Percentiles rank a stretch among this genome's conserved stretches.
Conservation (phyloP, 129 eudicot genomes). For the Lactuca sativa region DNA sequence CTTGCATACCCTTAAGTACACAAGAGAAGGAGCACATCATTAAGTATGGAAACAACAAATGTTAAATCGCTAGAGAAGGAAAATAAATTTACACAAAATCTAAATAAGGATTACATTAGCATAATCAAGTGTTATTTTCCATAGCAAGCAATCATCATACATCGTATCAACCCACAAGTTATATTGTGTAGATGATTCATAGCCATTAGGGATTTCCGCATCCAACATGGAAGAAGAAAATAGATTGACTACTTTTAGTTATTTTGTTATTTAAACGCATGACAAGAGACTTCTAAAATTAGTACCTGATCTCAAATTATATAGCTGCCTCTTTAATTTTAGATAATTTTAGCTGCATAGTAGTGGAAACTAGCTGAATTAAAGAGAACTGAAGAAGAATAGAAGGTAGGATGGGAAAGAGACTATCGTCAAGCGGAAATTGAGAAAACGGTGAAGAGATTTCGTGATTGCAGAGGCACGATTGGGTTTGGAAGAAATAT, state of each 20-base stretch:
- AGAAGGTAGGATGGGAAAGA: neutral
- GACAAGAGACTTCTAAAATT: neutral
- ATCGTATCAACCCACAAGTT: conserved; percentile 3
- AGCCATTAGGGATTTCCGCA: conserved; percentile 1
- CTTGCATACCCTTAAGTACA: neutral
- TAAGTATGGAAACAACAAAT: conserved; percentile 8
- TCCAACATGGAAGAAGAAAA: neutral
- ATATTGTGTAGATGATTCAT: neutral
- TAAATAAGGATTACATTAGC: neutral
- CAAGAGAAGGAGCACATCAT: conserved; percentile 1
- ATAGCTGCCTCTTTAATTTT: neutral
- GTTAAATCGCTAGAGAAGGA: neutral
- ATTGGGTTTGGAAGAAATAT: conserved; percentile 23
- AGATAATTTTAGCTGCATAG: neutral
- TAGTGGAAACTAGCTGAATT: neutral
- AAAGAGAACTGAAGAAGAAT: conserved; percentile 17
- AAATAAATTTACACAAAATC: neutral
- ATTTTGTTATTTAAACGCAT: neutral
- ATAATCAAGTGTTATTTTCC: neutral
- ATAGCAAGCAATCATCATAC: neutral
- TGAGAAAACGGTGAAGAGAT: conserved; percentile 24
- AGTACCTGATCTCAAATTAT: conserved; percentile 3
- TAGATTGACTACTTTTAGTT: neutral
- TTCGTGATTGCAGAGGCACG: conserved; percentile 8
- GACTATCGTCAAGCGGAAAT: conserved; percentile 28